Evolutionary conservation across 805 yeast species (phyloP).

Genomic region (Metschnikowia colocasiae): DNA sequence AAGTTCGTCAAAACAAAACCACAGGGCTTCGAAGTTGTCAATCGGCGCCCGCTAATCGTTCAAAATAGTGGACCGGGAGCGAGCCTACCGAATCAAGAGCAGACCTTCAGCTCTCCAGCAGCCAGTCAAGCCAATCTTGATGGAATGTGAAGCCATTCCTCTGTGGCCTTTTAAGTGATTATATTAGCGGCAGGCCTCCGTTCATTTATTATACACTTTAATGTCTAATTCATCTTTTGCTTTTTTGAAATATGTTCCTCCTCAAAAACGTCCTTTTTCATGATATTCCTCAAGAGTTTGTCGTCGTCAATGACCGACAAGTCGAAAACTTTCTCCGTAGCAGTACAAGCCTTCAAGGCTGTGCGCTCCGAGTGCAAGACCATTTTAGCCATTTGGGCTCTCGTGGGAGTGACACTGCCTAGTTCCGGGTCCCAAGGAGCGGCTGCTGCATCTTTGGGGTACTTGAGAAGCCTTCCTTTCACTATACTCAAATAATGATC

Average conservation of each 20-base stretch:
- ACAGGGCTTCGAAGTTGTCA: slow-evolving; percentile 31
- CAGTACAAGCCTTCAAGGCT: slow-evolving; percentile 43
- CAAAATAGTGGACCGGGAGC: not conserved
- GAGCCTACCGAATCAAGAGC: not conserved
- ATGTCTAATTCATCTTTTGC: slow-evolving; percentile 17
- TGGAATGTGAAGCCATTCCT: not conserved
- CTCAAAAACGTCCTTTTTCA: slow-evolving; percentile 42
- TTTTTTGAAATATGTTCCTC: slow-evolving; percentile 16
- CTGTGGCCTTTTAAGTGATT: not conserved
- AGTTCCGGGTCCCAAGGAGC: not conserved
- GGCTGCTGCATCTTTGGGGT: slow-evolving; percentile 38
- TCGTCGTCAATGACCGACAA: slow-evolving; percentile 53
- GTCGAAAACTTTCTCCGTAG: slow-evolving; percentile 25
- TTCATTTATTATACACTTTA: not conserved
- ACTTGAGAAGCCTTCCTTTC: slow-evolving; percentile 38
- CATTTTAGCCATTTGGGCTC: slow-evolving; percentile 45
- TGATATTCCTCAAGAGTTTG: slow-evolving; percentile 54
- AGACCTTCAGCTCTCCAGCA: not conserved
- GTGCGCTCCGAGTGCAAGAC: slow-evolving; percentile 55
- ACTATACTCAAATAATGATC: slow-evolving; percentile 32
- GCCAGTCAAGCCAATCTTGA: not conserved
- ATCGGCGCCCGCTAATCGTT: slow-evolving; percentile 35
- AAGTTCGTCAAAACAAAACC: slow-evolving; percentile 2
- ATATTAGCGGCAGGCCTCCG: slow-evolving; percentile 1
- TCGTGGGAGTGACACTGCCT: not conserved